Percentiles rank a stretch among this genome's conserved stretches.
Conservation (phyloP, 139 green algal species). For the Coelastrella sp. region DNA sequence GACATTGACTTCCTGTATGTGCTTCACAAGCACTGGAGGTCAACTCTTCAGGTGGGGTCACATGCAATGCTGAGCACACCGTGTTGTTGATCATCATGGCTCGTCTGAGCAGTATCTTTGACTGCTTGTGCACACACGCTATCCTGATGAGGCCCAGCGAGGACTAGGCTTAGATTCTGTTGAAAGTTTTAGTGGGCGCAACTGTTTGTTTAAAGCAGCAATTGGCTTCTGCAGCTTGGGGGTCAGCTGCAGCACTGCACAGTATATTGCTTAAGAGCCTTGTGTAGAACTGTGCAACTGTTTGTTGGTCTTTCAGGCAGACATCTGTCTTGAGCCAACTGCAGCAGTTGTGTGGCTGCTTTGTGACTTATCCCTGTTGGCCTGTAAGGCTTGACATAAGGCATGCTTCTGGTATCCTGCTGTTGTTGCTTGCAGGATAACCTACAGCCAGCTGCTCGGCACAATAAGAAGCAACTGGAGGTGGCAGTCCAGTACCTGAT, state of each 20-base stretch:
- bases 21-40: conserved; percentile 41
- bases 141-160: neutral
- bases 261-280: too few relatives aligned
- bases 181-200: too few relatives aligned
- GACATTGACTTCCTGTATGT: conserved; percentile 18
- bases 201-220: too few relatives aligned
- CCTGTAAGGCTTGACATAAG: too few relatives aligned
- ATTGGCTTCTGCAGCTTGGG: too few relatives aligned
- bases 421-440: neutral
- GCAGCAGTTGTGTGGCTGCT: too few relatives aligned
- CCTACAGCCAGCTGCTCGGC: neutral
- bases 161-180: too few relatives aligned
- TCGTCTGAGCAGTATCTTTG: neutral
- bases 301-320: too few relatives aligned
- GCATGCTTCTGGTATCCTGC: neutral
- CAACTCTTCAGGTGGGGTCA: conserved; percentile 3
- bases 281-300: too few relatives aligned
- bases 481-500: conserved; percentile 1
- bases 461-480: neutral
- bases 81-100: neutral
- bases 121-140: neutral
- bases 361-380: too few relatives aligned
- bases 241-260: too few relatives aligned
- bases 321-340: too few relatives aligned
- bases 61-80: neutral